Evolutionary conservation across 2,329 filamentous ascomycete genomes (phyloP).

Genomic region (Venturiaceae sp.): DNA sequence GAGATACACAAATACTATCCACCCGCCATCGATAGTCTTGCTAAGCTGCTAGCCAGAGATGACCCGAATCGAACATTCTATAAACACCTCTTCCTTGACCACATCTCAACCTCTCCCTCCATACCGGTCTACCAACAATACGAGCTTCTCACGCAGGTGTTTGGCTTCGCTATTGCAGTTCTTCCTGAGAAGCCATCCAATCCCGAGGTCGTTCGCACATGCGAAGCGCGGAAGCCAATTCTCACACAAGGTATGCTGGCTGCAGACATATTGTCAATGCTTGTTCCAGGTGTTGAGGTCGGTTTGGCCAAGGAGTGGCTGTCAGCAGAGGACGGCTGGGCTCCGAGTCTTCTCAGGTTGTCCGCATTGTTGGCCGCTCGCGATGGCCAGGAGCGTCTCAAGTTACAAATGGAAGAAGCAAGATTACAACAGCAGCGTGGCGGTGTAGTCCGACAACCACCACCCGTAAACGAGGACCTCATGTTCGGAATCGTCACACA

Average conservation of each 20-base stretch:
- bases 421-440: slow-evolving; percentile 1
- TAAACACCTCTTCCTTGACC: slow-evolving; percentile 71
- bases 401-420: background rate
- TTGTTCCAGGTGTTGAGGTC: slow-evolving; percentile 62
- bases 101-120: slow-evolving; percentile 15
- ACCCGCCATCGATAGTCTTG: slow-evolving; percentile 78
- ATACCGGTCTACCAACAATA: slow-evolving; percentile 45
- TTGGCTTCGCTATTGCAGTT: slow-evolving; percentile 76
- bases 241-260: slow-evolving; percentile 88
- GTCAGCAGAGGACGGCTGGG: slow-evolving; percentile 72
- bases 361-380: slow-evolving; percentile 53
- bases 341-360: slow-evolving; percentile 66
- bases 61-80: slow-evolving; percentile 86
- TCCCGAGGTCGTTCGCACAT: slow-evolving; percentile 45
- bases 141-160: slow-evolving; percentile 77
- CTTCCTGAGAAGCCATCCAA: slow-evolving; percentile 52
- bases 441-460: slow-evolving; percentile 7
- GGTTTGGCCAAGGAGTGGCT: slow-evolving; percentile 72
- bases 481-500: slow-evolving; percentile 31
- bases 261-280: slow-evolving; percentile 74
- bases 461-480: slow-evolving; percentile 20
- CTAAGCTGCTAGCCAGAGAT: slow-evolving; percentile 84
- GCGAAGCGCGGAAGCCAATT: slow-evolving; percentile 78
- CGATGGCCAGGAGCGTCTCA: background rate
- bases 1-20: slow-evolving; percentile 78